These are phyloP conservation scores for Obelidium mucronatum DNA, from an alignment of 192 early-diverging fungal genomes.

Conservation along the genomic window DNA sequence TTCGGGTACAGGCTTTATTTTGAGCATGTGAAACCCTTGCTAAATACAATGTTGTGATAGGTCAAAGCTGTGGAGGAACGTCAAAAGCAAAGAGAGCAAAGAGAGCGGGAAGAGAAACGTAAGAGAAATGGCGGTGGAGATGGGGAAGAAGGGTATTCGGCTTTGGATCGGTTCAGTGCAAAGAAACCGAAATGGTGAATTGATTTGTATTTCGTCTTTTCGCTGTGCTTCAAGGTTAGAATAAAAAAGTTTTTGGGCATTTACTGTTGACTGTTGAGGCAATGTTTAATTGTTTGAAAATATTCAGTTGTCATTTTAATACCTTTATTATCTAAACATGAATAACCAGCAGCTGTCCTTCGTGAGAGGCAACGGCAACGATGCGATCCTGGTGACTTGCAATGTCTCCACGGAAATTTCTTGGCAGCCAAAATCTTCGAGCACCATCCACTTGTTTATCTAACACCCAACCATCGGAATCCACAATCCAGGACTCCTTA, in stretches of 20 bases:
- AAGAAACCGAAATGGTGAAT: constrained; percentile 25
- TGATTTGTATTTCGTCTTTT: too few relatives aligned
- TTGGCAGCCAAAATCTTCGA: constrained; percentile 31
- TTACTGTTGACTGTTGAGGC: too few relatives aligned
- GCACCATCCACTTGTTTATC: constrained; percentile 10
- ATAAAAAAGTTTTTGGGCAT: too few relatives aligned
- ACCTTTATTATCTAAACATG: constrained; percentile 37
- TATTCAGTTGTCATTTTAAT: too few relatives aligned
- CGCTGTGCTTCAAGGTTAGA: too few relatives aligned
- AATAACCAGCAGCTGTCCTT: constrained; percentile 34
- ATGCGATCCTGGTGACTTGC: constrained; percentile 30
- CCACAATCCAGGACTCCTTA: constrained; percentile 21
- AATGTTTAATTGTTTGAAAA: too few relatives aligned
- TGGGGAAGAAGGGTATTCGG: constrained; percentile 59
- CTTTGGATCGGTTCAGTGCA: constrained; percentile 66
- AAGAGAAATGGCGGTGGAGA: constrained; percentile 51
- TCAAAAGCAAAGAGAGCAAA: constrained; percentile 64
- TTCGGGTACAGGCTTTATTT: constrained; percentile 52
- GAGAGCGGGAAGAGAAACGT: constrained; percentile 55
- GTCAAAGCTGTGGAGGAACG: constrained; percentile 40
- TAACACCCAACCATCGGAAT: constrained; percentile 34
- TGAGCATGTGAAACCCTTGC: too few relatives aligned
- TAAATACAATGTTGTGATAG: too few relatives aligned
- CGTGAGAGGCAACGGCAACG: constrained; percentile 21
- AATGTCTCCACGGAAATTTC: constrained; percentile 6